Percentiles rank a stretch among this genome's conserved stretches.
These are phyloP conservation scores for Camellia sinensis DNA, from an alignment of 148 eudicot species.

Conservation along the genomic window DNA sequence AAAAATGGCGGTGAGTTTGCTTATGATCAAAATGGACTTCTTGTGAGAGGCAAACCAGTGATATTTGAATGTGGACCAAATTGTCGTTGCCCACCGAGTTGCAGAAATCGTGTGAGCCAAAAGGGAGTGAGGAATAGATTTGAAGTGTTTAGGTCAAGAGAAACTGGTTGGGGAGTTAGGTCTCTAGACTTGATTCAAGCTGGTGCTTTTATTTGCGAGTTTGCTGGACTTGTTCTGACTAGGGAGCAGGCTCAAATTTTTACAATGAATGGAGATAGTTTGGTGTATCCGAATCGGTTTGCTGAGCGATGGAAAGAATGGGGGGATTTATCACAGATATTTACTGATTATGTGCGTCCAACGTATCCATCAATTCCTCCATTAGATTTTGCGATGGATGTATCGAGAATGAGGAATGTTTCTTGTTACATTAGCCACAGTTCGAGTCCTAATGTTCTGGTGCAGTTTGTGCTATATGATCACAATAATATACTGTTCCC, in stretches of 20 bases:
- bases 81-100: conserved; percentile 66
- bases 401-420: conserved; percentile 78
- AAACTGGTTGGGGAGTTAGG: conserved; percentile 85
- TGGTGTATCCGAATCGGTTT: conserved; percentile 72
- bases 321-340: conserved; percentile 73
- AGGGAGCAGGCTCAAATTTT: conserved; percentile 67
- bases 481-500: conserved; percentile 73
- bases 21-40: conserved; percentile 61
- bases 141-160: conserved; percentile 83
- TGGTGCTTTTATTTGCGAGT: conserved; percentile 85
- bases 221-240: conserved; percentile 73
- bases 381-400: conserved; percentile 83
- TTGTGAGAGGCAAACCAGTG: conserved; percentile 76
- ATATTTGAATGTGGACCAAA: conserved; percentile 70
- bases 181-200: conserved; percentile 76
- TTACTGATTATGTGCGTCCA: conserved; percentile 57
- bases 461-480: conserved; percentile 78
- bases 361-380: conserved; percentile 65
- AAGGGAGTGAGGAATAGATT: conserved; percentile 58
- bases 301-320: conserved; percentile 76
- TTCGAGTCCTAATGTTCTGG: conserved; percentile 72
- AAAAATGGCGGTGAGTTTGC: conserved; percentile 83
- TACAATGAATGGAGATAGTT: conserved; percentile 74
- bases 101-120: conserved; percentile 80
- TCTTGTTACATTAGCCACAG: conserved; percentile 87